Percentiles rank a stretch among this genome's conserved stretches.
phyloP scores from a whole-genome alignment of 345 rosid species.

The rapeseed (Brassica napus) region Da-Ae NC_063448.1:2002501-2003000 shows the following conservation, averaged over 20 bases:
- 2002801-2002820: background rate
- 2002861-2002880: constrained; percentile 26
- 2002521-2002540: constrained; percentile 19
- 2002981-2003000: constrained; percentile 28
- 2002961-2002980: constrained; percentile 1
- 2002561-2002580: background rate
- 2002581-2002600: constrained; percentile 10
- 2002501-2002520: constrained; percentile 26
- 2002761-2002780: background rate
- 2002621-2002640: background rate
- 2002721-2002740: background rate
- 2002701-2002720: background rate
- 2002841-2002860: constrained; percentile 34
- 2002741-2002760: background rate
- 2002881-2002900: background rate
- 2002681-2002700: background rate
- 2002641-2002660: constrained; percentile 6
- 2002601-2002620: background rate
- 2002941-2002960: constrained; percentile 24
- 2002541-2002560: background rate
- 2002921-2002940: constrained; percentile 26
- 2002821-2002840: constrained; percentile 13
- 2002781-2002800: background rate
- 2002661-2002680: background rate
- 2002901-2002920: constrained; percentile 32